Base-by-base conservation (phyloP, 371 early-diverging fungal genomes). In the Zopfochytrium polystomum region DNA sequence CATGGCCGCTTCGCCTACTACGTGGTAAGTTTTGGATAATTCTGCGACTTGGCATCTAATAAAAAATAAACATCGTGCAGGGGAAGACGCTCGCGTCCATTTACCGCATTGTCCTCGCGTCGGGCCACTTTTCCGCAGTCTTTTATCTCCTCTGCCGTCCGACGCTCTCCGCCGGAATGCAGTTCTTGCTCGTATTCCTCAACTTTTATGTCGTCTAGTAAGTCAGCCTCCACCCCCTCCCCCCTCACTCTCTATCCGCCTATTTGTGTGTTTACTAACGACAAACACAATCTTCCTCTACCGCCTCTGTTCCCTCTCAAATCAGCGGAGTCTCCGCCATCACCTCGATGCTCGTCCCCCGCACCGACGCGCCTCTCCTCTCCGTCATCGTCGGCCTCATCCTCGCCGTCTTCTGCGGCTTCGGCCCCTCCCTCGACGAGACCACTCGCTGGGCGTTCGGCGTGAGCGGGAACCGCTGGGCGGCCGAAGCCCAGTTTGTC, bases 161-260 rank as follows among this genome's bases (percentile, higher is more conserved):
- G 15, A 44, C 59, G 7, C 44, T 65, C 20, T 33, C 52, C 7
- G 9, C 44, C 45, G 56, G 59, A 15, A 20, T 20, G 25, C 66
- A 66, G 32, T 54, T 35, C 25, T 20, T 27, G 7, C 50, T 66
- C 18, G 20, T 60, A 13, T 32, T 55, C 18, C 38, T 66, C 22
- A 66, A 66, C 52, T 74, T 74, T 49, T 79, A 60, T 33, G 71
- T 75, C 26, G 72, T 74, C 15, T 78, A 78, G n/a, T n/a, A n/a
- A n/a, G n/a, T n/a, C n/a, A n/a, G n/a, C n/a, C n/a, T n/a, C n/a
- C n/a, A n/a, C n/a, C n/a, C n/a, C n/a, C n/a, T n/a, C n/a, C n/a
- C n/a, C n/a, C 7, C 23, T 18, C 7, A 22, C n/a, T n/a, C n/a
- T n/a, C n/a, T n/a, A n/a, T n/a, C 38, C 18, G 38, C 11, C 11